A percentile compares a stretch with the other conserved stretches of the same genome.
Conservation (phyloP, 345 rosid genomes). For the Populus ilicifolia region DNA sequence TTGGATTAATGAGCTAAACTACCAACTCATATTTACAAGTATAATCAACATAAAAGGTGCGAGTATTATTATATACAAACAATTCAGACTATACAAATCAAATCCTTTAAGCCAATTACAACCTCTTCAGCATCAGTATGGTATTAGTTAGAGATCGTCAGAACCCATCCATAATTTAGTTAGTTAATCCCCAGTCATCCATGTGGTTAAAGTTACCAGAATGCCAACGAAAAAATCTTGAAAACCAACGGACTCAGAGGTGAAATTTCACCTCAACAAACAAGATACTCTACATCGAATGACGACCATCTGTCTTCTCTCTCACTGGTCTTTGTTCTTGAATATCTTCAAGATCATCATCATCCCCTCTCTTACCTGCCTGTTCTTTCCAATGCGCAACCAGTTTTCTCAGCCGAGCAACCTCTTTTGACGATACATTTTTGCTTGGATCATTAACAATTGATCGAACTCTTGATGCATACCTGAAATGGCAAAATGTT, state of each 20-base stretch:
- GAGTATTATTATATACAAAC: conserved; percentile 7
- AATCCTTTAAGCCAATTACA: conserved; percentile 4
- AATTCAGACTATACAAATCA: conserved; percentile 11
- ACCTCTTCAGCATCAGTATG: neutral
- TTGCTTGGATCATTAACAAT: conserved; percentile 88
- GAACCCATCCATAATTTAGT: neutral
- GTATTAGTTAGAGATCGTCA: neutral
- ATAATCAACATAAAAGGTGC: neutral
- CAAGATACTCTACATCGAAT: conserved; percentile 38
- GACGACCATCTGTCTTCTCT: conserved; percentile 54
- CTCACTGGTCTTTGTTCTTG: conserved; percentile 51
- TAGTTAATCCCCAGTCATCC: neutral
- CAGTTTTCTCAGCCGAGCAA: conserved; percentile 74
- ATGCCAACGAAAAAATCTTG: neutral
- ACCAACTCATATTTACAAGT: neutral
- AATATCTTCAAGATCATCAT: conserved; percentile 79
- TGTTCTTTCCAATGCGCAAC: conserved; percentile 89
- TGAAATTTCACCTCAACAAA: neutral
- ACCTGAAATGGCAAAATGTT: conserved; percentile 32
- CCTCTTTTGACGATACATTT: conserved; percentile 80
- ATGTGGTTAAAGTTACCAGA: neutral
- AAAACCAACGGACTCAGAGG: neutral
- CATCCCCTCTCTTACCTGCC: conserved; percentile 70
- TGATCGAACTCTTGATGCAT: conserved; percentile 88
- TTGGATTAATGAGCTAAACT: neutral